Base-by-base conservation (phyloP, 345 rosid species). In the Syzygium aromaticum region DNA sequence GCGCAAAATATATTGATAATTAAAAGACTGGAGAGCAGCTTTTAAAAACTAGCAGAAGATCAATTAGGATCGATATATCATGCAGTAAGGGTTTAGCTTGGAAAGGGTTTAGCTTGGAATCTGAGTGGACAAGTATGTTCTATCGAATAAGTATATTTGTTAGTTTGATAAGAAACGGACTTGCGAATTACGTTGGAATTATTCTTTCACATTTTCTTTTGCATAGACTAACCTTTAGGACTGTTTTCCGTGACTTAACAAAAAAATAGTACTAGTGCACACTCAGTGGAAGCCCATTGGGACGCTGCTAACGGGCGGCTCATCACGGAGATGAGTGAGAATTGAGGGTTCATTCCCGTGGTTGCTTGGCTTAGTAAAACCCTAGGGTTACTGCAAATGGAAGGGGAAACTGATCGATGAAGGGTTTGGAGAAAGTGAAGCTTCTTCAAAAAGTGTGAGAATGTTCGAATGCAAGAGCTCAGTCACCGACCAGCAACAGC, bases 251-350 rank as follows among this genome's bases (percentile, higher is more conserved):
- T 11, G 43, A 64, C 43, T 30, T 16, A 64, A 59, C 64, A 1
- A 25, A 57, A 15, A 52, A 3, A 10, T 0, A 27, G 11, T 25
- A 27, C 27, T 11, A 59, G 3, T 11, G 30, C 64, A 59, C 30
- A 98, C 92, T 8, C 90, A 90, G 85, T 94, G 96, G 91, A 95
- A 89, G 88, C 80, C 73, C 73, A n/a, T n/a, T 15, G 73, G 38
- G 73, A 61, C 85, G 56, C 86, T 88, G 17, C 88, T 93, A 46
- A 88, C 86, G 23, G 73, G 84, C 4, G 89, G 77, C 6, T 89
- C 90, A 27, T 84, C 91, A 19, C 23, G 86, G 87, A 61, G 61
- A 52, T 22, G 16, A 52, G 77, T 21, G 27, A 21, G n/a, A 56
- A 86, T 53, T 61, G 40, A n/a, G 6, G 23, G 52, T 13, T 61